Conservation (phyloP, 2,329 filamentous ascomycete genomes). For the Juglanconis juglandina region DNA sequence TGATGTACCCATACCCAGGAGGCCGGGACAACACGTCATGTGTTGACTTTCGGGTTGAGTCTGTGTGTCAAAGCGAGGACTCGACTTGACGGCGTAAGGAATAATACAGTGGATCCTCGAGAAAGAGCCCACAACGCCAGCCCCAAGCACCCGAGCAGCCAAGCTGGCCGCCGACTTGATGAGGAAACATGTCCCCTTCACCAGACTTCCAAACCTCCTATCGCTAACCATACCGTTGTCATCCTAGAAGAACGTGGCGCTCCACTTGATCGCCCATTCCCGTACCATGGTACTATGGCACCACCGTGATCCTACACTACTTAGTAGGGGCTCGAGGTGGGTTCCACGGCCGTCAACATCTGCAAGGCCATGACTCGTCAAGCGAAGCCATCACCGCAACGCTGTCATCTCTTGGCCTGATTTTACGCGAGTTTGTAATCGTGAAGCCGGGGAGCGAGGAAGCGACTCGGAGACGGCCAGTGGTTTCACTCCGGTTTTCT, state of each 20-base stretch:
- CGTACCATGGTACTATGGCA: neutral
- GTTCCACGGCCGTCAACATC: neutral
- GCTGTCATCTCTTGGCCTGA: neutral
- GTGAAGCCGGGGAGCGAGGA: neutral
- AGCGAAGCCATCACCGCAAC: neutral
- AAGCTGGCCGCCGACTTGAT: too few relatives aligned
- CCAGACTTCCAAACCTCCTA: too few relatives aligned
- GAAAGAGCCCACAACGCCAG: too few relatives aligned
- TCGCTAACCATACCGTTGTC: neutral
- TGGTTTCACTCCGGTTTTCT: neutral
- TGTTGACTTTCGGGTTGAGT: too few relatives aligned
- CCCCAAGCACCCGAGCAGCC: too few relatives aligned
- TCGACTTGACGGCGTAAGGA: too few relatives aligned
- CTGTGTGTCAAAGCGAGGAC: too few relatives aligned
- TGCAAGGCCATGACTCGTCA: neutral
- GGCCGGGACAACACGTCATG: too few relatives aligned
- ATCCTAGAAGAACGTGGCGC: neutral
- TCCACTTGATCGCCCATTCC: neutral
- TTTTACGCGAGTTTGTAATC: neutral
- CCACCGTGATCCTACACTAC: too few relatives aligned
- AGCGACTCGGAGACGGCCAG: neutral
- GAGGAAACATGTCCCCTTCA: too few relatives aligned
- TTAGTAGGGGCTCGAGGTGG: neutral
- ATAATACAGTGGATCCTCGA: too few relatives aligned
- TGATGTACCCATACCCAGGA: too few relatives aligned